Evolutionary conservation across 1,139 yeast species (phyloP).

Genomic region (Diutina siamensis): DNA sequence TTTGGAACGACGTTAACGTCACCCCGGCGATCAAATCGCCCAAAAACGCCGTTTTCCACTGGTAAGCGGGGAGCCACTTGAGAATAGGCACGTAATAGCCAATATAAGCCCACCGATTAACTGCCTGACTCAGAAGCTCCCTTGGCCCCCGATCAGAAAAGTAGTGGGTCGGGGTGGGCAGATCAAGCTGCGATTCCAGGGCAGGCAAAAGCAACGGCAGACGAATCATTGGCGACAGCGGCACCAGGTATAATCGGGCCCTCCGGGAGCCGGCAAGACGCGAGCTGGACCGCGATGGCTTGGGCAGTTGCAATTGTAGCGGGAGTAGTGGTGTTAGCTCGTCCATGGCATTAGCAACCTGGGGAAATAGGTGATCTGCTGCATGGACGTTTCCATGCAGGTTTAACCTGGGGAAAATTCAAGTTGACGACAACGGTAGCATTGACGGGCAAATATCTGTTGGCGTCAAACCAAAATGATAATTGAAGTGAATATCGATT

Average conservation of each 20-base stretch:
- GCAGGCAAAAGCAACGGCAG: neutral
- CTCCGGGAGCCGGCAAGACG: neutral
- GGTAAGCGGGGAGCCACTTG: slow-evolving; percentile 21
- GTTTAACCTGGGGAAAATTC: no score
- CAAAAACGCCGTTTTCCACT: slow-evolving; percentile 10
- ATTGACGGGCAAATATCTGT: no score
- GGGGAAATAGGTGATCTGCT: no score
- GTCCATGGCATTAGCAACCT: neutral
- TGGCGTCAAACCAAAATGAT: no score
- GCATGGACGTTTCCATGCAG: no score
- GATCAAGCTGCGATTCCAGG: neutral
- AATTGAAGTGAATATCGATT: no score
- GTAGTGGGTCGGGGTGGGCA: no score
- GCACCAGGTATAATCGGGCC: neutral
- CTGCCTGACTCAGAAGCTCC: no score
- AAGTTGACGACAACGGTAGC: no score
- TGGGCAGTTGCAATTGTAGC: neutral
- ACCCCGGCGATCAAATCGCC: slow-evolving; percentile 25
- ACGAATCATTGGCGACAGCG: neutral
- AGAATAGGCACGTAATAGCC: slow-evolving; percentile 24
- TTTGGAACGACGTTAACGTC: slow-evolving; percentile 23
- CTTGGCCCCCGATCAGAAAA: no score
- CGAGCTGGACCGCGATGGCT: neutral
- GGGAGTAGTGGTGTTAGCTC: neutral
- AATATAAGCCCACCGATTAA: slow-evolving; percentile 16